A percentile compares a stretch with the other conserved stretches of the same genome.
Conservation (phyloP, 768 basidiomycete species). For the Kwoniella europaea region DNA sequence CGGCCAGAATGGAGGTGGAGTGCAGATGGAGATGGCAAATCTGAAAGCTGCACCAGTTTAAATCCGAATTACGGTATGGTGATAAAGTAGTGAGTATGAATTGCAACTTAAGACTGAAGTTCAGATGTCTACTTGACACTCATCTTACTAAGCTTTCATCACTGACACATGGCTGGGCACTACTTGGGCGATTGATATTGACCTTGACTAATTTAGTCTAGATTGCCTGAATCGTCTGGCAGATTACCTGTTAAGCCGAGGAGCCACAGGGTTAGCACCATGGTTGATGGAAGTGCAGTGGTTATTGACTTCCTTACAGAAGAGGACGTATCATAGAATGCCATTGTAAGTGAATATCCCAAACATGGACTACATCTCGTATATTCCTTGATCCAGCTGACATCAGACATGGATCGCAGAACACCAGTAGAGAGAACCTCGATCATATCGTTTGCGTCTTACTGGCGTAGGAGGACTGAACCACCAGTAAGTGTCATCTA, state of each 20-base stretch:
- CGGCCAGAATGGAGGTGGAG: conserved; percentile 12
- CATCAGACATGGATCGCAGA: conserved; percentile 14
- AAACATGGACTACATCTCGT: not conserved
- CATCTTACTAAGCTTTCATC: not conserved
- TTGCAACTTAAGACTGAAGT: not conserved
- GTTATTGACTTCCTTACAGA: conserved; percentile 37
- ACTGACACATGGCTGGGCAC: no score
- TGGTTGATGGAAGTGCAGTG: conserved; percentile 52
- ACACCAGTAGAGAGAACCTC: conserved; percentile 33
- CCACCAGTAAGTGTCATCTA: conserved; percentile 32
- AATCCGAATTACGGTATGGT: conserved; percentile 49
- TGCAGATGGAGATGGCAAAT: conserved; percentile 34
- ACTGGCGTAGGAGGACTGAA: conserved; percentile 44
- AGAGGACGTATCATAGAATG: conserved; percentile 37
- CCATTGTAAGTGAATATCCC: conserved; percentile 35
- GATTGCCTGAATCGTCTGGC: conserved; percentile 44
- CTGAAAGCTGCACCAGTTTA: conserved; percentile 44
- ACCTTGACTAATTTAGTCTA: conserved; percentile 29
- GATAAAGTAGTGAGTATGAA: conserved; percentile 41
- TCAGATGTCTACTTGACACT: not conserved
- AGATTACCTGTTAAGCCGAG: conserved; percentile 36
- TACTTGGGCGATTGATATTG: not conserved
- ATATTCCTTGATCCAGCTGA: not conserved
- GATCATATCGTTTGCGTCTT: conserved; percentile 39
- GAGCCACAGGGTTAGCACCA: conserved; percentile 26